Evolutionary conservation across 2,329 filamentous ascomycete genomes (phyloP).

Genomic region (Proliferodiscus dingleyae): DNA sequence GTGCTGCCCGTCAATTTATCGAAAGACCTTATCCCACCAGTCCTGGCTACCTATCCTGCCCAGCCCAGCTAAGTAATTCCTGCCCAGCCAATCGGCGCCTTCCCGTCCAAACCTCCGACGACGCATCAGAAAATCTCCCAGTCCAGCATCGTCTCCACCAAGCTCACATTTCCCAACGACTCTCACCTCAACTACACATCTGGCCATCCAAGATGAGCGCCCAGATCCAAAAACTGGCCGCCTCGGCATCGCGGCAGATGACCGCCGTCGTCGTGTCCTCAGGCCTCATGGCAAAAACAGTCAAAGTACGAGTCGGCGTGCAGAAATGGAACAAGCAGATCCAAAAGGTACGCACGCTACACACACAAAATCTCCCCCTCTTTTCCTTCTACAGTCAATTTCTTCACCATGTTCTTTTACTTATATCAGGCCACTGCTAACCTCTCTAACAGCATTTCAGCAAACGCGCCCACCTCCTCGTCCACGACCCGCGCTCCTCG

Average conservation of each 20-base stretch:
- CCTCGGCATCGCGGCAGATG: slow-evolving; percentile 15
- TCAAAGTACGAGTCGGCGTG: slow-evolving; percentile 69
- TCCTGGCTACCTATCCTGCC: too few relatives aligned
- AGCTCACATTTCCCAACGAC: not conserved
- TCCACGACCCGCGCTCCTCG: slow-evolving; percentile 73
- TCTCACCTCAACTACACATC: not conserved
- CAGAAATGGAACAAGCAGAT: slow-evolving; percentile 69
- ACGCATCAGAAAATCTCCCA: not conserved
- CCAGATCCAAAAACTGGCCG: slow-evolving; percentile 7
- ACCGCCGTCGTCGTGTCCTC: slow-evolving; percentile 65
- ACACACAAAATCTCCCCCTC: not conserved
- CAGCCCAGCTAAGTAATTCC: not conserved
- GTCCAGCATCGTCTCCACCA: not conserved
- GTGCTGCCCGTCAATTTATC: too few relatives aligned
- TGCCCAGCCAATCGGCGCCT: not conserved
- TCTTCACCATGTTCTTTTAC: not conserved
- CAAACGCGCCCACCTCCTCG: slow-evolving; percentile 58
- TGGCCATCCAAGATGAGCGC: slow-evolving; percentile 2
- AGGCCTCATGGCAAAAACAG: slow-evolving; percentile 72
- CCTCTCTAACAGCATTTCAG: slow-evolving; percentile 55
- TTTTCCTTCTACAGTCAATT: not conserved
- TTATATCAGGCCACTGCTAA: not conserved
- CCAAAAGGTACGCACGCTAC: slow-evolving; percentile 54
- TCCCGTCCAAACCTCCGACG: not conserved
- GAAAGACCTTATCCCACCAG: too few relatives aligned